phyloP scores from a whole-genome alignment of 202 grass and related monocot genomes.

The Tripidium arundinaceum region DNA sequence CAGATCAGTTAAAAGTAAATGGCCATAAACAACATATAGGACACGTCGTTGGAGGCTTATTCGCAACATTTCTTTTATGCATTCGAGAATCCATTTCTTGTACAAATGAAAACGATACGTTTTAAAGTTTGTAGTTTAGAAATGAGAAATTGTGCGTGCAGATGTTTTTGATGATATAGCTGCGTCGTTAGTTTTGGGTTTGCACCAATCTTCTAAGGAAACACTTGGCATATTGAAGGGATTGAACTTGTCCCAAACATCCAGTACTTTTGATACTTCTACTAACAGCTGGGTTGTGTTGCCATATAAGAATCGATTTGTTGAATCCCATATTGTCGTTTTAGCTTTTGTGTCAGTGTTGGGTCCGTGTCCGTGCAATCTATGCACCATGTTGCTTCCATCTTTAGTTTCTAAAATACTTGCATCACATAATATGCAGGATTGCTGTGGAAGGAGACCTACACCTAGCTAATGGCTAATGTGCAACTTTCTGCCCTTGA shows the following conservation, averaged over 20 bases:
- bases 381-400: not conserved
- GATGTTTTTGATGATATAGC: not conserved
- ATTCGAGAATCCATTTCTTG: not conserved
- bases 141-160: not conserved
- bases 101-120: not conserved
- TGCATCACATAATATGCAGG: too few species aligned
- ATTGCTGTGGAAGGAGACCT: too few species aligned
- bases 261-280: not conserved
- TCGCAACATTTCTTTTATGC: not conserved
- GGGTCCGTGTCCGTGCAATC: not conserved
- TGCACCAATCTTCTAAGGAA: conserved; percentile 10
- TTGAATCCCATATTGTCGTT: not conserved
- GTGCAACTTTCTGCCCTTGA: conserved; percentile 74
- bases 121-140: not conserved
- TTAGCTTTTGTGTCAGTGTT: conserved; percentile 14
- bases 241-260: not conserved
- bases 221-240: not conserved
- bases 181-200: too few species aligned
- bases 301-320: not conserved
- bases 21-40: not conserved
- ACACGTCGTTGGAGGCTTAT: not conserved
- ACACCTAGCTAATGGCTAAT: not conserved
- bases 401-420: too few species aligned
- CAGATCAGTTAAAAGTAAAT: conserved; percentile 21
- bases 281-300: not conserved